Conservation (phyloP, 495 filamentous ascomycete species). For the Talaromyces thailandensis region DNA sequence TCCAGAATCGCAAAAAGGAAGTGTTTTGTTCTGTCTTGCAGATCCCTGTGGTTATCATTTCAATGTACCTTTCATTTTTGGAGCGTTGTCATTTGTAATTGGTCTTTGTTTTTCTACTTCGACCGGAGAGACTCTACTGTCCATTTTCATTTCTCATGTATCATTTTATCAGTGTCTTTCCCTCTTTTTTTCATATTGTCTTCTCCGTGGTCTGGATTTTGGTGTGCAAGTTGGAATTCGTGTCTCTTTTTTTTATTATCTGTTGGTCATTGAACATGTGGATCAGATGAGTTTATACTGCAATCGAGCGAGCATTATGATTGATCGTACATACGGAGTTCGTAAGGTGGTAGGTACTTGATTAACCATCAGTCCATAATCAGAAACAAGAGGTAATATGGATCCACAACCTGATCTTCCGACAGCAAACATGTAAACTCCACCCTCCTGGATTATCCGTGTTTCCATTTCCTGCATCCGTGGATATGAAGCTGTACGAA, state of each 20-base stretch:
- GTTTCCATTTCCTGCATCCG: no score
- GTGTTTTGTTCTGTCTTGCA: neutral
- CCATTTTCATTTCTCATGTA: slow-evolving; percentile 8
- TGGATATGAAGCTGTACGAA: no score
- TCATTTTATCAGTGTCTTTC: slow-evolving; percentile 1
- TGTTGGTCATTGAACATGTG: neutral
- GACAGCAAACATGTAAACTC: no score
- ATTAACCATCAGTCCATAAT: no score
- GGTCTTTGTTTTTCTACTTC: neutral
- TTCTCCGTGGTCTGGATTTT: neutral
- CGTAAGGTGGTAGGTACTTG: no score
- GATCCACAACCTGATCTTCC: no score
- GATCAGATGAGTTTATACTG: neutral
- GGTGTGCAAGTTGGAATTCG: neutral
- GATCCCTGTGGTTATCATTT: neutral
- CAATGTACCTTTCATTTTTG: slow-evolving; percentile 5
- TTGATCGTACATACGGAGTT: neutral
- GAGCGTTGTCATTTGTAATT: slow-evolving; percentile 3
- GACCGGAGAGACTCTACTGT: neutral
- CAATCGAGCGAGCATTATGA: neutral
- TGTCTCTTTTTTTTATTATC: neutral
- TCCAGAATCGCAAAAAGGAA: neutral
- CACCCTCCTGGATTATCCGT: no score
- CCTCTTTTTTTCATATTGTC: neutral
- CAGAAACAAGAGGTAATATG: no score